These are phyloP conservation scores for Tolypocladium guangdongense DNA, from an alignment of 2,329 filamentous ascomycete genomes.

Conservation along the genomic window DNA sequence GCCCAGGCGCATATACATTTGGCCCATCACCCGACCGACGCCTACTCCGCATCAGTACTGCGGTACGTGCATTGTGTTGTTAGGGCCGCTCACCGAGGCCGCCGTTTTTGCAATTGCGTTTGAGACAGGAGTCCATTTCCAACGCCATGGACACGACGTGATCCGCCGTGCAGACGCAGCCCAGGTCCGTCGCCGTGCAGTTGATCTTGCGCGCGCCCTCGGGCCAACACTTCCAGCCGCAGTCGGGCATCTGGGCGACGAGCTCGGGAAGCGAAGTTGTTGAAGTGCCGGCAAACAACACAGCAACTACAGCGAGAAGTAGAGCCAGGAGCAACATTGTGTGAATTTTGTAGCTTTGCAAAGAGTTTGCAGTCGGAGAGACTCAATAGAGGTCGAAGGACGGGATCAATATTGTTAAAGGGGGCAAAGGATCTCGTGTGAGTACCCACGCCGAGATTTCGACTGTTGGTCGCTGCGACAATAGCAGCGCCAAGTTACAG, in stretches of 20 bases:
- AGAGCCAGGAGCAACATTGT: neutral
- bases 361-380: neutral
- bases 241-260: neutral
- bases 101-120: neutral
- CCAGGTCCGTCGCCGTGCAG: neutral
- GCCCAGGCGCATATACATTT: neutral
- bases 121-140: neutral
- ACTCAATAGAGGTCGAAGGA: neutral
- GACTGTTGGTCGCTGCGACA: too few relatives aligned
- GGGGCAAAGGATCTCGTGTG: too few relatives aligned
- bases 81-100: neutral
- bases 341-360: neutral
- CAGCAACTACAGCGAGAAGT: neutral
- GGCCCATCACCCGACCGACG: neutral
- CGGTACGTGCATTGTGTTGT: too few relatives aligned
- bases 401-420: too few relatives aligned
- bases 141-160: neutral
- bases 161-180: neutral
- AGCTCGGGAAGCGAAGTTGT: too few relatives aligned
- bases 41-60: neutral
- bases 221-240: neutral
- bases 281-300: too few relatives aligned
- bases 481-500: too few relatives aligned
- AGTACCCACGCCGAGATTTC: too few relatives aligned
- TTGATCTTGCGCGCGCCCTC: neutral